phyloP scores from a whole-genome alignment of 305 asterid genomes.

The Fraxinus latifolia region DNA sequence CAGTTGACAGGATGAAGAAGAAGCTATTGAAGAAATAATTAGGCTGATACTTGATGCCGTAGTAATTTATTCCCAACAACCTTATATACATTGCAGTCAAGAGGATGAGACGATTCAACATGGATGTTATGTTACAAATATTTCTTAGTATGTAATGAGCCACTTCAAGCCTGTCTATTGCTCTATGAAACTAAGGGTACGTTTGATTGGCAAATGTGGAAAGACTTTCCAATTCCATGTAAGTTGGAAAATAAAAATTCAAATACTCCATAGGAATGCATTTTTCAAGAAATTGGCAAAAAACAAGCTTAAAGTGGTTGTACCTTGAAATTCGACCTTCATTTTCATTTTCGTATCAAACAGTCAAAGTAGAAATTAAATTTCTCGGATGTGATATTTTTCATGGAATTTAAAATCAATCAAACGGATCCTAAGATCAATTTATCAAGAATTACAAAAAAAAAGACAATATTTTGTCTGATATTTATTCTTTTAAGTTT shows the following conservation, averaged over 20 bases:
- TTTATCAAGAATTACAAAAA: neutral
- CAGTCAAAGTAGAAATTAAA: too few relatives aligned
- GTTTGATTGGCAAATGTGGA: too few relatives aligned
- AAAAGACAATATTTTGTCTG: neutral
- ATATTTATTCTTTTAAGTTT: neutral
- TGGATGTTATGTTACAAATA: neutral
- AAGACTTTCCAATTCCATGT: too few relatives aligned
- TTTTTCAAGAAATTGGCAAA: too few relatives aligned
- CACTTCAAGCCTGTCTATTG: neutral
- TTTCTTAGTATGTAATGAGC: neutral
- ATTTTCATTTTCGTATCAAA: too few relatives aligned
- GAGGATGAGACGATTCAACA: neutral
- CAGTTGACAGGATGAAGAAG: slow-evolving; percentile 84
- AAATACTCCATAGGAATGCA: too few relatives aligned
- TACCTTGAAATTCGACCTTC: too few relatives aligned
- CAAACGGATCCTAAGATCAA: neutral
- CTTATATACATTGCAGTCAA: neutral
- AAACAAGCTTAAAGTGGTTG: too few relatives aligned
- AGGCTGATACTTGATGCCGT: neutral
- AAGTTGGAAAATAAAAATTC: too few relatives aligned
- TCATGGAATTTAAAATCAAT: too few relatives aligned
- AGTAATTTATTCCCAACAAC: neutral
- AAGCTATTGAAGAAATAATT: slow-evolving; percentile 55
- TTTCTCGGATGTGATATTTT: too few relatives aligned
- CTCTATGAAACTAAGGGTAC: neutral